Evolutionary conservation across 2,329 filamentous ascomycete species (phyloP).

Genomic region (Trichoderma sp.): DNA sequence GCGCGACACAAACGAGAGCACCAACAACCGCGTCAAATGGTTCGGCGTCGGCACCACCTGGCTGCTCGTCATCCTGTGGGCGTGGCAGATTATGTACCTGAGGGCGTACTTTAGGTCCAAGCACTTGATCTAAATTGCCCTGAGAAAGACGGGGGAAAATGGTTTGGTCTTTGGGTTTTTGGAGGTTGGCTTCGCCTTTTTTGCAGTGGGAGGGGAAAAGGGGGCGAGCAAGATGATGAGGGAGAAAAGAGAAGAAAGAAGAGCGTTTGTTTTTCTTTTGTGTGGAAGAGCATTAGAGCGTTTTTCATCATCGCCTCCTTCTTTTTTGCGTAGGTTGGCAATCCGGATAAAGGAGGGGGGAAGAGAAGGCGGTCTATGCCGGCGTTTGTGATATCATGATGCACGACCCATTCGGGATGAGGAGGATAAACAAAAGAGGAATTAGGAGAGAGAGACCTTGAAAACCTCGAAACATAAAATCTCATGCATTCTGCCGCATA

Average conservation of each 20-base stretch:
- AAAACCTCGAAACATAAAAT: background rate
- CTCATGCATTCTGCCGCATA: too few species aligned
- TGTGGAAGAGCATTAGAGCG: background rate
- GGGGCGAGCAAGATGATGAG: background rate
- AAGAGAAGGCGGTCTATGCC: conserved; percentile 20
- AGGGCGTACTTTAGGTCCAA: conserved; percentile 86
- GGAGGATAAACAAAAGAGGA: background rate
- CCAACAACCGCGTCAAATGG: conserved; percentile 98
- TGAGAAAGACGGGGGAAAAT: too few species aligned
- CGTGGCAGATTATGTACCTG: conserved; percentile 97
- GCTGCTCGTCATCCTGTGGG: conserved; percentile 84
- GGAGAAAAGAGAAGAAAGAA: too few species aligned
- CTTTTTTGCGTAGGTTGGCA: background rate
- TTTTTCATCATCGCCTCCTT: background rate
- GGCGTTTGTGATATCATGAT: conserved; percentile 34
- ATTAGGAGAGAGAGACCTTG: background rate
- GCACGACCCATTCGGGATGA: conserved; percentile 22
- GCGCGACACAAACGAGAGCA: conserved; percentile 98
- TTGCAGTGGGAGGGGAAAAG: background rate
- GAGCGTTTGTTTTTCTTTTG: background rate
- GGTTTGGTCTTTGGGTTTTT: too few species aligned
- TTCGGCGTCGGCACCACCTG: conserved; percentile 94
- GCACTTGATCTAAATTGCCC: conserved; percentile 43
- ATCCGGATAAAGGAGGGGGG: background rate
- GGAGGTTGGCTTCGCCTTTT: too few species aligned